Percentiles rank a stretch among this genome's conserved stretches.
phyloP scores from a whole-genome alignment of 129 eudicot species.

The Smallanthus sonchifolius region DNA sequence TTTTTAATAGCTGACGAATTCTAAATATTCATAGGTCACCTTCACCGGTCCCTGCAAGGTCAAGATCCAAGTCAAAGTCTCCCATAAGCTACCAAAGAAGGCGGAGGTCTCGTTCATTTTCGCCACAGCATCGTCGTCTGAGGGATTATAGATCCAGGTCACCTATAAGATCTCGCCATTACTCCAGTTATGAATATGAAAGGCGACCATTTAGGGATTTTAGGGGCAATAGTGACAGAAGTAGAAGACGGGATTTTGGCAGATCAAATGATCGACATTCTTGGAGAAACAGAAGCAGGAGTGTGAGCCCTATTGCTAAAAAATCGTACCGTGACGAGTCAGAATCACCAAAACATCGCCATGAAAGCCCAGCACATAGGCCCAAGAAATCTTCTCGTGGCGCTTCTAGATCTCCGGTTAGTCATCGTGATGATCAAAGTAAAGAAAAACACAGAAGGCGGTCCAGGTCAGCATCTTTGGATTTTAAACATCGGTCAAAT shows the following conservation, averaged over 20 bases:
- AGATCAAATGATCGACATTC: slow-evolving; percentile 55
- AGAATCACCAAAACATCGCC: slow-evolving; percentile 63
- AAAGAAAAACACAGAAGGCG: slow-evolving; percentile 54
- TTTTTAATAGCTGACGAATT: slow-evolving; percentile 15
- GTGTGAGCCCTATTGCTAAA: slow-evolving; percentile 61
- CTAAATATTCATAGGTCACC: slow-evolving; percentile 61
- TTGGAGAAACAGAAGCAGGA: slow-evolving; percentile 85
- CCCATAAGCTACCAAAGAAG: slow-evolving; percentile 56
- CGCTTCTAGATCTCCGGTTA: slow-evolving; percentile 67
- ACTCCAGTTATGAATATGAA: slow-evolving; percentile 65
- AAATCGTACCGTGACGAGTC: slow-evolving; percentile 59
- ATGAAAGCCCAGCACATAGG: slow-evolving; percentile 57
- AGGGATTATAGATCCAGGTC: slow-evolving; percentile 82
- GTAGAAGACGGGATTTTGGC: slow-evolving; percentile 57
- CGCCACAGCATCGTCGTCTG: slow-evolving; percentile 58
- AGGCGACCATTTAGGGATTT: slow-evolving; percentile 56
- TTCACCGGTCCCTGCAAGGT: slow-evolving; percentile 51
- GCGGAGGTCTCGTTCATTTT: slow-evolving; percentile 73
- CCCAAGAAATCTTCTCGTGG: slow-evolving; percentile 41
- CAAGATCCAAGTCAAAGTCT: slow-evolving; percentile 69
- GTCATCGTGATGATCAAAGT: slow-evolving; percentile 52
- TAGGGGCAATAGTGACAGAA: slow-evolving; percentile 60
- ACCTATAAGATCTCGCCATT: slow-evolving; percentile 71
- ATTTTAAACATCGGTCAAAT: slow-evolving; percentile 43
- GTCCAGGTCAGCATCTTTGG: slow-evolving; percentile 73